Base-by-base conservation (phyloP, 1,139 yeast species). In the Yamadazyma aaseri region DNA sequence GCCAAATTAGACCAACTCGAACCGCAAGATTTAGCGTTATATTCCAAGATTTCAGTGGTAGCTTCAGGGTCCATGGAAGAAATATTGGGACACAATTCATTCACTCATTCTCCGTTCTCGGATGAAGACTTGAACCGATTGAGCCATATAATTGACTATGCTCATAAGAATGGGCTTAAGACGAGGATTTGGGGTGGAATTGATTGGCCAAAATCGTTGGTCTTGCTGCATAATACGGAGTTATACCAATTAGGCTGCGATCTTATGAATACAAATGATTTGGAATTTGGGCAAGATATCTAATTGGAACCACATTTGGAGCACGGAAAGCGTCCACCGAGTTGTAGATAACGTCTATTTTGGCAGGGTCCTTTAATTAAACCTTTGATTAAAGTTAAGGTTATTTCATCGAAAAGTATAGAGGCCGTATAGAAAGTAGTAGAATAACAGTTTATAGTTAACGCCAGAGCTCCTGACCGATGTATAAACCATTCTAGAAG, bases 151-250 rank as follows among this genome's bases (percentile, higher is more conserved):
- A 53, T 66, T 28, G 57, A 55, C 17, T 38, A 35, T 16, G 73
- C 73, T 11, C 73, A 69, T 39, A 40, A 54, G 21, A 54, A 58
- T 36, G 61, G 60, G 2, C 44, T 68, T 28, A 64, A 64, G 38
- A 65, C 74, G 0, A 51, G 74, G 38, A 49, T 69, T 11, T 69
- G 74, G 74, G 74, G 74, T 8, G 72, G 63, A 20, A 46, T 62
- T 4, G 56, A 54, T 17, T 69, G 72, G 72, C 74, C 75, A 9
- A 44, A 43, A 20, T 37, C 45, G 23, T 42, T 66, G 31, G 51
- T 57, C 16, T 44, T 58, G 24, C 41, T 52, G 6, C 72, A 67
- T 36, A 52, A 64, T 44, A 35, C 43, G 34, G 53, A 50, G 17
- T 49, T 61, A 13, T 57, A 47, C 40, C 41, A 40, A 25, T 36